A percentile compares a stretch with the other conserved stretches of the same genome.
phyloP scores from a whole-genome alignment of 495 filamentous ascomycete species.

The Xylaria bambusicola region DNA sequence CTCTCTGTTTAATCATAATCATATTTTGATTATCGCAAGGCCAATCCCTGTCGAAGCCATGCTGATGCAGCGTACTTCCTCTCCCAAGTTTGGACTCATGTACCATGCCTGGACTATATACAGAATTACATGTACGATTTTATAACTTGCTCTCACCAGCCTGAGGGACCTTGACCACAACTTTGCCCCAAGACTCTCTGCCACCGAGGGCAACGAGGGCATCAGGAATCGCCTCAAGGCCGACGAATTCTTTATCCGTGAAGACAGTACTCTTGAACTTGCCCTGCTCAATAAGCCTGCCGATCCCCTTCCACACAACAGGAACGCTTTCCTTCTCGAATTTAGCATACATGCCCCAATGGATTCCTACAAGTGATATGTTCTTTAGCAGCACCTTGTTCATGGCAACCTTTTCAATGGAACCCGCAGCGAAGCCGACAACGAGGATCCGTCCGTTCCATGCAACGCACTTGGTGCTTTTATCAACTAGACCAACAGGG shows the following conservation, averaged over 20 bases:
- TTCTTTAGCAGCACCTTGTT: slow-evolving; percentile 95
- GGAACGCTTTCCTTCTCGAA: slow-evolving; percentile 71
- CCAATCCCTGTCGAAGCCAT: too few relatives aligned
- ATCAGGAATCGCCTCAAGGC: slow-evolving; percentile 74
- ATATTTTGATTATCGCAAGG: too few relatives aligned
- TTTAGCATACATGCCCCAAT: slow-evolving; percentile 84
- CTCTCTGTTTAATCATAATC: too few relatives aligned
- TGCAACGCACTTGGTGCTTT: slow-evolving; percentile 80
- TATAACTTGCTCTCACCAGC: slow-evolving; percentile 57
- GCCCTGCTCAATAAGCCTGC: slow-evolving; percentile 70
- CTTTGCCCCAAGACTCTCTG: slow-evolving; percentile 93
- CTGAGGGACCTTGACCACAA: slow-evolving; percentile 85
- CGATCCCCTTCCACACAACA: slow-evolving; percentile 79
- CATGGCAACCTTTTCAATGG: slow-evolving; percentile 87
- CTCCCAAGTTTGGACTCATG: neutral
- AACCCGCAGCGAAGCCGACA: slow-evolving; percentile 86
- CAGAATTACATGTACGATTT: neutral
- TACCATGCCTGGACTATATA: neutral
- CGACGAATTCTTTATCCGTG: slow-evolving; percentile 76
- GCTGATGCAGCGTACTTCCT: neutral
- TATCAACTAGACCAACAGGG: slow-evolving; percentile 80
- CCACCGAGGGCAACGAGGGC: slow-evolving; percentile 77
- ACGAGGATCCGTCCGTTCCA: slow-evolving; percentile 90
- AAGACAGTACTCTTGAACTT: slow-evolving; percentile 84
- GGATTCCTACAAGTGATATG: slow-evolving; percentile 83